phyloP scores from a whole-genome alignment of 208 protist genomes.

The Spongospora subterranea region DNA sequence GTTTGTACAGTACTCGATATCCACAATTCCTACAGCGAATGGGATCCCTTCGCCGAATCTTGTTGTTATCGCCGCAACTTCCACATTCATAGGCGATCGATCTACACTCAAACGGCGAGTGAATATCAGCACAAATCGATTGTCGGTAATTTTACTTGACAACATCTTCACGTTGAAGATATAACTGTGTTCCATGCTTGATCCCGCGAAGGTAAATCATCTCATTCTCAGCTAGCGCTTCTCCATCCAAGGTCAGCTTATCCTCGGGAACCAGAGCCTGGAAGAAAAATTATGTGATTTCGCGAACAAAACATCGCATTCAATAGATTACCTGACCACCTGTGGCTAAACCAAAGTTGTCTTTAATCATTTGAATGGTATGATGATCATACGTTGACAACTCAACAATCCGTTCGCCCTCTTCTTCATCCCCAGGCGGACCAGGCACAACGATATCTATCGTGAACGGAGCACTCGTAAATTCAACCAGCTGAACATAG shows the following conservation, averaged over 20 bases:
- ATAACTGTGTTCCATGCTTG: background rate
- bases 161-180: conserved; percentile 39
- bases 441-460: background rate
- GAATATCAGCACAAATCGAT: background rate
- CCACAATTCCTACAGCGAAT: conserved; percentile 46
- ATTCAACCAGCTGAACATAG: conserved; percentile 22
- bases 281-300: background rate
- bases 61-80: conserved; percentile 42
- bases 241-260: background rate
- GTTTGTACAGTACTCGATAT: conserved; percentile 48
- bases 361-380: conserved; percentile 53
- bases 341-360: background rate
- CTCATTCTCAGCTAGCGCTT: conserved; percentile 41
- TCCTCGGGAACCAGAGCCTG: conserved; percentile 47
- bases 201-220: conserved; percentile 22
- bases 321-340: background rate
- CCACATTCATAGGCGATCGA: conserved; percentile 28
- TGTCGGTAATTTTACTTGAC: background rate
- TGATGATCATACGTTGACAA: background rate
- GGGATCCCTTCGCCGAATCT: conserved; percentile 35
- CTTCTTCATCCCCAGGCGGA: background rate
- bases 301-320: background rate
- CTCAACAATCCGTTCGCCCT: conserved; percentile 11
- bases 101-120: background rate
- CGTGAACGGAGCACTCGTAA: background rate